Percentiles rank a stretch among this genome's conserved stretches.
Evolutionary conservation across 768 basidiomycete genomes (phyloP).

Genomic region (Boletus patriciae): DNA sequence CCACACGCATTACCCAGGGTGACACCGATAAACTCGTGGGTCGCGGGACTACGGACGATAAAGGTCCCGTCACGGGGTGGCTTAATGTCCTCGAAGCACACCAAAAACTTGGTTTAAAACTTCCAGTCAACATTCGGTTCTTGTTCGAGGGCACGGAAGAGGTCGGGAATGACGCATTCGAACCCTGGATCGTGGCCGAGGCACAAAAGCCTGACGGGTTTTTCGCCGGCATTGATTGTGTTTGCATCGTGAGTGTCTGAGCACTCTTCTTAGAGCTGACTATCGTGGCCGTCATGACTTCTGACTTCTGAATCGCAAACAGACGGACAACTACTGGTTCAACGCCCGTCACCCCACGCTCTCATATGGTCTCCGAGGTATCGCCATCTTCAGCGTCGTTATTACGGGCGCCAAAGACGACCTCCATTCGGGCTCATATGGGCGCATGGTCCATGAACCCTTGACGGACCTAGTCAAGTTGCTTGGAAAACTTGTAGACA

Average conservation of each 20-base stretch:
- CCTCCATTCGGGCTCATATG: conserved; percentile 86
- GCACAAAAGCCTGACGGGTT: conserved; percentile 46
- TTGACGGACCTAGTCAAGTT: conserved; percentile 84
- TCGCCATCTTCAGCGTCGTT: conserved; percentile 77
- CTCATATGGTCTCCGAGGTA: conserved; percentile 82
- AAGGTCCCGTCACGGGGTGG: conserved; percentile 86
- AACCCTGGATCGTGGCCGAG: conserved; percentile 41
- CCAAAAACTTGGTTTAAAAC: conserved; percentile 55
- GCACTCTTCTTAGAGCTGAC: background rate
- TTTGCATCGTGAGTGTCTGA: too few species aligned
- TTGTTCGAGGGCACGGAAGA: conserved; percentile 98
- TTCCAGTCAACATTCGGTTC: conserved; percentile 85
- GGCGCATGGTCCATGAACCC: conserved; percentile 74
- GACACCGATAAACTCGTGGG: conserved; percentile 56
- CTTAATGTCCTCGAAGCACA: conserved; percentile 88
- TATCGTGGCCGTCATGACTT: background rate
- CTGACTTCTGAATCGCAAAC: background rate
- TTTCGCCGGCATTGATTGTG: too few species aligned
- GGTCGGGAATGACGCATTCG: conserved; percentile 79
- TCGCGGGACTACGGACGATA: conserved; percentile 86
- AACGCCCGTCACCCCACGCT: conserved; percentile 70
- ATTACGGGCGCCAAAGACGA: conserved; percentile 80
- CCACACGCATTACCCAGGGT: conserved; percentile 1
- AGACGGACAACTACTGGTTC: conserved; percentile 93
- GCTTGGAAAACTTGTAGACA: conserved; percentile 75